phyloP scores from a whole-genome alignment of 2,329 filamentous ascomycete species.

The Penicillium sp. region DNA sequence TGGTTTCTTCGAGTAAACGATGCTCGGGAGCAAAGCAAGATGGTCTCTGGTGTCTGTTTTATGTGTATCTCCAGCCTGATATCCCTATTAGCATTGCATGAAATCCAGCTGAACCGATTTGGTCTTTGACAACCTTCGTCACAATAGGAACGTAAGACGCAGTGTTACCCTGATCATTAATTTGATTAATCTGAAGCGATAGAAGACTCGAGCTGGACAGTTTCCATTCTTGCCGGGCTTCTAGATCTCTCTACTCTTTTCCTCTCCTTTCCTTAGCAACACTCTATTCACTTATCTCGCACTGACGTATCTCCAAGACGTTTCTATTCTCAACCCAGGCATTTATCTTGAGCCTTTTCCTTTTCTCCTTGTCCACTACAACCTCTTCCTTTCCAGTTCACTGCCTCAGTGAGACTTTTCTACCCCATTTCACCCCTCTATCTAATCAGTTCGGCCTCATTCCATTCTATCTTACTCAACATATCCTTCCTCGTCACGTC shows the following conservation, averaged over 20 bases:
- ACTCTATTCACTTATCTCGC: too few relatives aligned
- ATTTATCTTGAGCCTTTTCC: too few relatives aligned
- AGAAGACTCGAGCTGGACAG: background rate
- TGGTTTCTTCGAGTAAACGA: constrained; percentile 17
- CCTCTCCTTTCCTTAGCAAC: too few relatives aligned
- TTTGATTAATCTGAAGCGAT: too few relatives aligned
- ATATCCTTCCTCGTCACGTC: background rate
- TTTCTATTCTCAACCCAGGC: too few relatives aligned
- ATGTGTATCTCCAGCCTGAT: constrained; percentile 9
- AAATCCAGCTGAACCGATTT: background rate
- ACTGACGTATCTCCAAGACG: too few relatives aligned
- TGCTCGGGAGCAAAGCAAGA: background rate
- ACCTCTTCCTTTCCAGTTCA: background rate
- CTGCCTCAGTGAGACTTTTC: background rate
- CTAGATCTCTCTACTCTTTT: too few relatives aligned
- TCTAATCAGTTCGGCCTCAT: background rate
- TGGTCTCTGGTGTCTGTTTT: constrained; percentile 1
- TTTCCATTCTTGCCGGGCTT: background rate
- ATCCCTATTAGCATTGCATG: constrained; percentile 18
- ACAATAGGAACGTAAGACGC: background rate
- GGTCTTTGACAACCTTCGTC: background rate
- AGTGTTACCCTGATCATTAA: background rate
- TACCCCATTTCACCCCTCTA: background rate
- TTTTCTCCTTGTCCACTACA: too few relatives aligned
- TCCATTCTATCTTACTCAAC: background rate